Evolutionary conservation across 805 yeast species (phyloP), one percentile per base, ranked within the genome.

Genomic region (Myxozyma geophila): DNA sequence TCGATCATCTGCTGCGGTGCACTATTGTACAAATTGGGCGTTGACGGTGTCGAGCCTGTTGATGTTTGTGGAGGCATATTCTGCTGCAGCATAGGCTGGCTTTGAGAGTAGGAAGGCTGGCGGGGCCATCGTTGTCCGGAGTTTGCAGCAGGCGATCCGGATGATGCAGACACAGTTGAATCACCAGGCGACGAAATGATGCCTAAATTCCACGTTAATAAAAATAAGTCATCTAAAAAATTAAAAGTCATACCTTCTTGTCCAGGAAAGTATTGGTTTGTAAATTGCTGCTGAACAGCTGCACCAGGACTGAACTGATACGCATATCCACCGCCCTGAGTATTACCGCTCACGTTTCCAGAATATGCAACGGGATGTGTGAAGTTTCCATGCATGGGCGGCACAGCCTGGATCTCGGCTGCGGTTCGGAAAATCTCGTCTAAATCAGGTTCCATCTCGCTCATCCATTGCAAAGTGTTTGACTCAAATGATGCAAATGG

Each of bases 351-450:
- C 35, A 66, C 65, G 41, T 66, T 66, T 10, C 68, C 67, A 15
- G 68, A 66, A 57, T 66, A 64, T 10, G 69, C 69, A 6, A 66
- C 65, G 23, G 68, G 68, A 51, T 66, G 69, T 10, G 69, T 66
- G 37, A 59, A 67, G 37, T 53, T 62, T 21, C 67, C 62, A 36
- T 61, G 67, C 67, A 63, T 60, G 8, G 66, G 68, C 23, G 67
- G 67, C 36, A 63, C 67, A n/a, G 69, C 52, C 47, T 66, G 69
- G 28, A 66, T 67, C 51, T 67, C 67, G 33, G 68, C 70, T 6
- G 71, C 71, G 17, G 70, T 64, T 19, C 61, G 57, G 66, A 68
- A 67, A 28, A 68, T 67, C 59, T 67, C 69, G 44, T 68, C 70
- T 19, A 68, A 39, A 43, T 67, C 71, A 7, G 71, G 67, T 58